Evolutionary conservation across 768 basidiomycete genomes (phyloP), one percentile per base, ranked within the genome.

Genomic region (Trametes elegans): DNA sequence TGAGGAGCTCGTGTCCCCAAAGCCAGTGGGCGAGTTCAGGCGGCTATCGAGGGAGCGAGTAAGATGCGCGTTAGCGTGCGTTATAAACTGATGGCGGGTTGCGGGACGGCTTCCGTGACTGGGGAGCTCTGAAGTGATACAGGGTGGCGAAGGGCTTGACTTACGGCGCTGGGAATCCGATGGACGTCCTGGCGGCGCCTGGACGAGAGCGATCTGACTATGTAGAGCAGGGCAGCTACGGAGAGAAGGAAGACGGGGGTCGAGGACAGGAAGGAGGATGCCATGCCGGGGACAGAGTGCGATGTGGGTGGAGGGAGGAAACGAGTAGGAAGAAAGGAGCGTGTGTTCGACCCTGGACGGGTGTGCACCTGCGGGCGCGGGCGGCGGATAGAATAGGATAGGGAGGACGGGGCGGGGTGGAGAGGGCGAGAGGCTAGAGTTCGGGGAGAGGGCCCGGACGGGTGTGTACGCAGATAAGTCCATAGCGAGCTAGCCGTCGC

Each of bases 1-100:
- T 67, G 18, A 62, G 54, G 29, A 69, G 64, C 57, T 75, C 74
- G 56, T 75, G 74, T 6, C 74, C 74, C 71, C 70, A 74, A 49
- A 60, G 71, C 61, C 58, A 63, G 38, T 55, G 58, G 9, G 62
- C 58, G 45, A 55, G 8, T 9, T 43, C 41, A 43, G 44, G 53
- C n/a, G 58, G 56, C 60, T 63, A n/a, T n/a, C n/a, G n/a, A n/a
- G n/a, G 53, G 27, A 19, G 35, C 18, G 34, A 28, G 27, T 31
- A 29, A 29, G 10, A n/a, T n/a, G 41, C 21, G 31, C 18, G 49
- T 44, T 14, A 47, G 43, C 43, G n/a, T n/a, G n/a, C n/a, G n/a
- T n/a, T n/a, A n/a, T n/a, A n/a, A n/a, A n/a, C n/a, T n/a, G n/a
- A n/a, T n/a, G n/a, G n/a, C n/a, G n/a, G n/a, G n/a, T n/a, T n/a